These are phyloP conservation scores for Gastrodia elata DNA, from an alignment of 106 monocot genomes.

Conservation along the genomic window DNA sequence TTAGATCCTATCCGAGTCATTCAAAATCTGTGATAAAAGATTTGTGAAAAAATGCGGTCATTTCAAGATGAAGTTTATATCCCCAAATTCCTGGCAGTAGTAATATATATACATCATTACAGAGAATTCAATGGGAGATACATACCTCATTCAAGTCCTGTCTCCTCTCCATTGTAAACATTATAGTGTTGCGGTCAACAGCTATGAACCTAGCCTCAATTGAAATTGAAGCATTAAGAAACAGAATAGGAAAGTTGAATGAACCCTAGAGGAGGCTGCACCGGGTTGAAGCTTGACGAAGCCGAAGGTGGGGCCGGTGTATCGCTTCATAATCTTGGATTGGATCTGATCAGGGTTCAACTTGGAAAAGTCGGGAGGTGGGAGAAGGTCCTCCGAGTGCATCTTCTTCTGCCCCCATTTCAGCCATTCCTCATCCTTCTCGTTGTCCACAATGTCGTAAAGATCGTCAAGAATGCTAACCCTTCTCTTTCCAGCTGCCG, in stretches of 20 bases:
- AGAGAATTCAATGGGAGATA: too few relatives aligned
- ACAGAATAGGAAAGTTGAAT: background rate
- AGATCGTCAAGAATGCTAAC: constrained; percentile 80
- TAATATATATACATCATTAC: too few relatives aligned
- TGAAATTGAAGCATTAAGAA: constrained; percentile 31
- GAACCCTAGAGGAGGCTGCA: constrained; percentile 39
- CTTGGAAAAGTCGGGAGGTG: constrained; percentile 39
- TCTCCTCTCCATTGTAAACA: constrained; percentile 83
- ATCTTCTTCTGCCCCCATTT: constrained; percentile 55
- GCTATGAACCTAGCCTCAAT: constrained; percentile 72
- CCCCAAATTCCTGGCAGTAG: too few relatives aligned
- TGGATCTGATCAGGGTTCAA: constrained; percentile 53
- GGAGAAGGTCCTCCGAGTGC: background rate
- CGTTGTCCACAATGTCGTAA: constrained; percentile 70
- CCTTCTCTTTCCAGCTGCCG: constrained; percentile 22
- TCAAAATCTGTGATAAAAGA: too few relatives aligned
- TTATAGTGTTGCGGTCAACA: constrained; percentile 65
- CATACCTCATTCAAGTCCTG: constrained; percentile 67
- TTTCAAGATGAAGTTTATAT: too few relatives aligned
- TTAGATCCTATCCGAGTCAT: too few relatives aligned
- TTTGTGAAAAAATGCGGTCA: too few relatives aligned
- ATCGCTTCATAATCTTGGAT: constrained; percentile 59
- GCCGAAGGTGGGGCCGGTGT: constrained; percentile 58
- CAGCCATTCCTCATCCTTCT: constrained; percentile 82
- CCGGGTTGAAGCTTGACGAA: constrained; percentile 85